Evolutionary conservation across 1,284 basidiomycete genomes (phyloP).

Genomic region (Entoloma clypeatum): DNA sequence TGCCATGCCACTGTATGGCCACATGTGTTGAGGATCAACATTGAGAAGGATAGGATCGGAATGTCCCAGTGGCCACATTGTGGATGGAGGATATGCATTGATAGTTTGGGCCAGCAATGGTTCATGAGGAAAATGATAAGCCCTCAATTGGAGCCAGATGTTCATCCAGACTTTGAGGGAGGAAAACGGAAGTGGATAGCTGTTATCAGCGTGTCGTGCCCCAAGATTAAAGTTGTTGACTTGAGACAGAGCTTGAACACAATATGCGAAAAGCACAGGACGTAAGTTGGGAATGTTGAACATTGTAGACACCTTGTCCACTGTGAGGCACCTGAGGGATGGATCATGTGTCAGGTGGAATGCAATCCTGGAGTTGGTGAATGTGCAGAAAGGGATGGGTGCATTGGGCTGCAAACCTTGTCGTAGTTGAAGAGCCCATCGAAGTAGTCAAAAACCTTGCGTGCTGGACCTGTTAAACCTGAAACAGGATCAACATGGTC

Average conservation of each 20-base stretch:
- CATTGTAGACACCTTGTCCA: slow-evolving; percentile 20
- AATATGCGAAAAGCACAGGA: slow-evolving; percentile 24
- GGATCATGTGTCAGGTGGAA: slow-evolving; percentile 24
- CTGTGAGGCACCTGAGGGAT: slow-evolving; percentile 10
- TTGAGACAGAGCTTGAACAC: slow-evolving; percentile 2
- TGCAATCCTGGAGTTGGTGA: slow-evolving; percentile 16
- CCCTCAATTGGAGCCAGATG: slow-evolving; percentile 18
- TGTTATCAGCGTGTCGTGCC: slow-evolving; percentile 14
- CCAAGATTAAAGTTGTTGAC: slow-evolving; percentile 4
- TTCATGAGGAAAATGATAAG: slow-evolving; percentile 21
- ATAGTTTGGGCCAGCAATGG: slow-evolving; percentile 20
- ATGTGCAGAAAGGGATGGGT: slow-evolving; percentile 16
- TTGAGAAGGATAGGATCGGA: slow-evolving; percentile 24
- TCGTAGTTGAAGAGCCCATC: slow-evolving; percentile 10
- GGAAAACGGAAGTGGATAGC: slow-evolving; percentile 17
- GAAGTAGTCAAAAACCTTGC: slow-evolving; percentile 16
- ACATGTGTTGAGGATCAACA: slow-evolving; percentile 15
- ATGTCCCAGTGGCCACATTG: slow-evolving; percentile 19
- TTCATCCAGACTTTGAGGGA: slow-evolving; percentile 22
- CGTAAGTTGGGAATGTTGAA: slow-evolving; percentile 26
- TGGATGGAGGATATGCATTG: slow-evolving; percentile 21
- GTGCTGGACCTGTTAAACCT: not conserved
- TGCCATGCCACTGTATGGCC: slow-evolving; percentile 25
- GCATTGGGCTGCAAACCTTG: slow-evolving; percentile 4
- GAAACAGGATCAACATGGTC: not conserved